Evolutionary conservation across 345 rosid species (phyloP).

Genomic region (Odontarrhena argentea): DNA sequence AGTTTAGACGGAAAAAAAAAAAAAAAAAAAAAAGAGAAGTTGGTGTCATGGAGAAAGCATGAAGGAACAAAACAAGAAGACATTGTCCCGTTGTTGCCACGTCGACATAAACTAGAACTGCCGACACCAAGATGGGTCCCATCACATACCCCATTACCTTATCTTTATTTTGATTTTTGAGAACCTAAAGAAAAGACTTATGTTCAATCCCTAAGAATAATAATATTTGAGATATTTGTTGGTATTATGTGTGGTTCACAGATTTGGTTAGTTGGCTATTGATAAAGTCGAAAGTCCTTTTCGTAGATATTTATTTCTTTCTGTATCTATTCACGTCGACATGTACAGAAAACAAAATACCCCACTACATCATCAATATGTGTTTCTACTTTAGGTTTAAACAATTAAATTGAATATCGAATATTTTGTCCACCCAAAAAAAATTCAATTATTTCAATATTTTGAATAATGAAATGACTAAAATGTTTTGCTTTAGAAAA

Average conservation of each 20-base stretch:
- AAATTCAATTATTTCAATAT: background rate
- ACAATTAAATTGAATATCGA: too few relatives aligned
- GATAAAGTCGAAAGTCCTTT: background rate
- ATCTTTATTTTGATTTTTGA: constrained; percentile 2
- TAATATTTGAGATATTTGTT: too few relatives aligned
- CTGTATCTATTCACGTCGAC: constrained; percentile 9
- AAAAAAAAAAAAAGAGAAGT: too few relatives aligned
- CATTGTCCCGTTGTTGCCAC: constrained; percentile 5
- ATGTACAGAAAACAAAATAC: background rate
- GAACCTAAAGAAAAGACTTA: background rate
- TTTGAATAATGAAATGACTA: background rate
- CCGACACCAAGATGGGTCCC: constrained; percentile 14
- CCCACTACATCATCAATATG: background rate
- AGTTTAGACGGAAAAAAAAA: too few relatives aligned
- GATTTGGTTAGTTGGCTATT: constrained; percentile 14
- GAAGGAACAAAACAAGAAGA: background rate
- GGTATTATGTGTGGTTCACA: constrained; percentile 1
- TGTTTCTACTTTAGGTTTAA: too few relatives aligned
- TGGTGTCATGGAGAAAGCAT: too few relatives aligned
- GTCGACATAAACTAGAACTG: constrained; percentile 1
- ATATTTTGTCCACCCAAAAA: too few relatives aligned
- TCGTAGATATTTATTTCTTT: background rate
- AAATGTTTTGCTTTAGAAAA: background rate
- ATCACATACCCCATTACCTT: background rate
- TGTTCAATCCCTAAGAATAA: too few relatives aligned